Conservation (phyloP, 371 early-diverging fungal species). For the Mortierella sp. region DNA sequence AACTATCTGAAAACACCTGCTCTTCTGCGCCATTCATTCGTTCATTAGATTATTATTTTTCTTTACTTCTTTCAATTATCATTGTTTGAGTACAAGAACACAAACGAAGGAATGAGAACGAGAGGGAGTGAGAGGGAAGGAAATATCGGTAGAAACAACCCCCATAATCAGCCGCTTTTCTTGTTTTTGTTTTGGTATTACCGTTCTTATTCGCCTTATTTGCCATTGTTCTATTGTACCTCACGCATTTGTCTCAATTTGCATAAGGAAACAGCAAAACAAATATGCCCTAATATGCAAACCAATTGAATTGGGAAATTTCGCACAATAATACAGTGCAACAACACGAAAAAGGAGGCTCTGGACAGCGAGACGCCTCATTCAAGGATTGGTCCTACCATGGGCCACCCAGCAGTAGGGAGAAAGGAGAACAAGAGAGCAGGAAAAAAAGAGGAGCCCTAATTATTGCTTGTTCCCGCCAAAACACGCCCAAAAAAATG, state of each 20-base stretch:
- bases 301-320: too few relatives aligned
- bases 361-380: too few relatives aligned
- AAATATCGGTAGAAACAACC: too few relatives aligned
- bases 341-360: too few relatives aligned
- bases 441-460: slow-evolving; percentile 3
- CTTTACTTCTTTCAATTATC: too few relatives aligned
- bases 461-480: slow-evolving; percentile 5
- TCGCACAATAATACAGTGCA: too few relatives aligned
- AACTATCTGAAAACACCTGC: not conserved
- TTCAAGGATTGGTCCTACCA: too few relatives aligned
- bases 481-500: slow-evolving; percentile 5
- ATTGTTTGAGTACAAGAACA: too few relatives aligned
- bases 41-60: not conserved
- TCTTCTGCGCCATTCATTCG: not conserved
- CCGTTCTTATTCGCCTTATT: not conserved
- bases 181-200: not conserved
- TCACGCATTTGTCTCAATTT: not conserved
- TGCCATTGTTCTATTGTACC: not conserved
- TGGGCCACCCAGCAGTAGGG: not conserved
- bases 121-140: too few relatives aligned
- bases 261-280: not conserved
- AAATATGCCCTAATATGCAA: not conserved
- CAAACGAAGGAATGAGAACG: too few relatives aligned
- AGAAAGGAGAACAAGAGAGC: not conserved
- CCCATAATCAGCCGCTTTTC: not conserved